Conservation (phyloP, 306 rosid species). For the Rosa chinensis region DNA sequence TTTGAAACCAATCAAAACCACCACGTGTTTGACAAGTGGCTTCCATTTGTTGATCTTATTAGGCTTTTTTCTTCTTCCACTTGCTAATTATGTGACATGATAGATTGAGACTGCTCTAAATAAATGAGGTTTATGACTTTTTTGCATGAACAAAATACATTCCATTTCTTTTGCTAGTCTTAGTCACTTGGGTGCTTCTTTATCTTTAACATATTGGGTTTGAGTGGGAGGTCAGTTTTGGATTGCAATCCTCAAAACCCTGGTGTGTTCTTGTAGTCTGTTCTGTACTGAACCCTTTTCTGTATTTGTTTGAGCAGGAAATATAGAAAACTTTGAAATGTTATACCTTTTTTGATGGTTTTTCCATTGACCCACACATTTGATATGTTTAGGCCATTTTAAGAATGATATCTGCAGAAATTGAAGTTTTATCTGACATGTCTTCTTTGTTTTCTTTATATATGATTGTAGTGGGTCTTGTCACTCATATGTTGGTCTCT, state of each 20-base stretch:
- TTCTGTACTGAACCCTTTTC: not conserved
- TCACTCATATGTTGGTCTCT: not conserved
- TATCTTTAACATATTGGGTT: not conserved
- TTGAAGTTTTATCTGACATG: not conserved
- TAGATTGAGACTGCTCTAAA: not conserved
- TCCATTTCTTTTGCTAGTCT: not conserved
- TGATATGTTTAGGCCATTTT: not conserved
- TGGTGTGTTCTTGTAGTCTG: constrained; percentile 14
- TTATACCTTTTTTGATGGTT: not conserved
- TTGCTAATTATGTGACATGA: not conserved
- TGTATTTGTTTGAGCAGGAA: not conserved
- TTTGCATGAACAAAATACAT: not conserved
- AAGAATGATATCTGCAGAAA: not conserved
- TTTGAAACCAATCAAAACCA: constrained; percentile 13
- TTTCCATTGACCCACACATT: not conserved
- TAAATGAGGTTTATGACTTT: not conserved
- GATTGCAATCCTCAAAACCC: constrained; percentile 6
- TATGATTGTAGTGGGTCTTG: not conserved
- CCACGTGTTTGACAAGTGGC: constrained; percentile 4
- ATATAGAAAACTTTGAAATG: not conserved
- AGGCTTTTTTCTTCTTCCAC: not conserved
- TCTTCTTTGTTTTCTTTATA: not conserved
- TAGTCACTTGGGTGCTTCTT: not conserved
- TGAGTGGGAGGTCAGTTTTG: constrained; percentile 10
- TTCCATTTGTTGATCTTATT: not conserved